These are phyloP conservation scores for Geotrichum cucujoidarum DNA, from an alignment of 1,139 yeast species.

Conservation along the genomic window DNA sequence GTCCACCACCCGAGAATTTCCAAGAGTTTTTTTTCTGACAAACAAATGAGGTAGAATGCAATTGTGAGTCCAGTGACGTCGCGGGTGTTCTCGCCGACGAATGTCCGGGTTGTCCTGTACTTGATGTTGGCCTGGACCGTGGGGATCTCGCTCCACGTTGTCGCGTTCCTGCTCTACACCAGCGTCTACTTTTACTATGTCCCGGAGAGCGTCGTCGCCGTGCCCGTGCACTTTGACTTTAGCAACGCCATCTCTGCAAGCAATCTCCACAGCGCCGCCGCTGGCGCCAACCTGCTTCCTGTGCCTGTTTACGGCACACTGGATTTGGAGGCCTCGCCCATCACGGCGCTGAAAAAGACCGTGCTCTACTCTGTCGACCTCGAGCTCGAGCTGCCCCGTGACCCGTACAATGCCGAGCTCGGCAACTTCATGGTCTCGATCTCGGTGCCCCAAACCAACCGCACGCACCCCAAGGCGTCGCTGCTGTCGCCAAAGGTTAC, in stretches of 20 bases:
- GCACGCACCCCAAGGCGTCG: conserved; percentile 9
- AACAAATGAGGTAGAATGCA: background rate
- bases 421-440: conserved; percentile 36
- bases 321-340: conserved; percentile 19
- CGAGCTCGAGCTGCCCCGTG: conserved; percentile 33
- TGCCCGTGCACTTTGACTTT: conserved; percentile 12
- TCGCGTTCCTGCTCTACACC: conserved; percentile 11
- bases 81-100: conserved; percentile 2
- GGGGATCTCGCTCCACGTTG: background rate
- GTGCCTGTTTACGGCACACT: conserved; percentile 5
- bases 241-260: background rate
- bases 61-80: conserved; percentile 3
- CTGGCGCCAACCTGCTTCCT: background rate
- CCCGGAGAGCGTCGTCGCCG: conserved; percentile 10
- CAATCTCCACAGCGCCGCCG: too few species aligned
- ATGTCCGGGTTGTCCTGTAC: conserved; percentile 1
- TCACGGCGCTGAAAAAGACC: conserved; percentile 11
- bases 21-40: background rate
- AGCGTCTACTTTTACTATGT: conserved; percentile 12
- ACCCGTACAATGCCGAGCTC: conserved; percentile 28
- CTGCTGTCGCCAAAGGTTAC: background rate
- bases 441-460: conserved; percentile 3
- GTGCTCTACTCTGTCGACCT: conserved; percentile 31
- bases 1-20: too few species aligned
- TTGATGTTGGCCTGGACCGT: background rate